These are phyloP conservation scores for Austroboletus rostrupii DNA, from an alignment of 1,284 basidiomycete genomes.

Conservation along the genomic window DNA sequence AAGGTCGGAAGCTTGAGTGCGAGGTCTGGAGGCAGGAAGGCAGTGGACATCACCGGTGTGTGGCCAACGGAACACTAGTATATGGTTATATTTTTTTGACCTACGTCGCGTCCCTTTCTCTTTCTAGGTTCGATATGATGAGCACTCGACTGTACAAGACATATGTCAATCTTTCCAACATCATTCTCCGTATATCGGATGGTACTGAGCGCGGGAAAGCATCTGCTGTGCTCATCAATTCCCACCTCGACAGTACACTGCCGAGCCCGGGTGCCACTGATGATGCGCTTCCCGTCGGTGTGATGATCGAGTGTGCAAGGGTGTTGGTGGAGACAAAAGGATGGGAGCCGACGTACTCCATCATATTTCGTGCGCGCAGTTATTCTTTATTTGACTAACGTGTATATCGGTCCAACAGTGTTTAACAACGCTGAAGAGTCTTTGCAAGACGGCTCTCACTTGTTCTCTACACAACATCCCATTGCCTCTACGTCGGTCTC, in stretches of 20 bases:
- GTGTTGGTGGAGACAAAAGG: slow-evolving; percentile 73
- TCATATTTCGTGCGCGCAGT: slow-evolving; percentile 72
- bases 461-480: slow-evolving; percentile 86
- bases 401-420: slow-evolving; percentile 43
- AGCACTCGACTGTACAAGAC: slow-evolving; percentile 84
- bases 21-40: slow-evolving; percentile 87
- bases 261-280: slow-evolving; percentile 85
- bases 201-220: slow-evolving; percentile 71
- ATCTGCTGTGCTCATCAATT: slow-evolving; percentile 83
- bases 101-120: not conserved
- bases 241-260: slow-evolving; percentile 85
- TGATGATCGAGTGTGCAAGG: slow-evolving; percentile 88
- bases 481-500: slow-evolving; percentile 61
- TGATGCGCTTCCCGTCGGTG: slow-evolving; percentile 82
- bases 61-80: slow-evolving; percentile 1
- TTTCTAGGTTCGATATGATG: slow-evolving; percentile 79
- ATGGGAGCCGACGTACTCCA: slow-evolving; percentile 75
- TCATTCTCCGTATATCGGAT: slow-evolving; percentile 85
- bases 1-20: slow-evolving; percentile 67
- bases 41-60: slow-evolving; percentile 79
- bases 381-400: not conserved
- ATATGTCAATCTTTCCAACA: slow-evolving; percentile 85
- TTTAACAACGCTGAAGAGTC: slow-evolving; percentile 96
- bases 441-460: slow-evolving; percentile 92
- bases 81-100: not conserved